phyloP scores from a whole-genome alignment of 768 basidiomycete species.

The Russula earlei region DNA sequence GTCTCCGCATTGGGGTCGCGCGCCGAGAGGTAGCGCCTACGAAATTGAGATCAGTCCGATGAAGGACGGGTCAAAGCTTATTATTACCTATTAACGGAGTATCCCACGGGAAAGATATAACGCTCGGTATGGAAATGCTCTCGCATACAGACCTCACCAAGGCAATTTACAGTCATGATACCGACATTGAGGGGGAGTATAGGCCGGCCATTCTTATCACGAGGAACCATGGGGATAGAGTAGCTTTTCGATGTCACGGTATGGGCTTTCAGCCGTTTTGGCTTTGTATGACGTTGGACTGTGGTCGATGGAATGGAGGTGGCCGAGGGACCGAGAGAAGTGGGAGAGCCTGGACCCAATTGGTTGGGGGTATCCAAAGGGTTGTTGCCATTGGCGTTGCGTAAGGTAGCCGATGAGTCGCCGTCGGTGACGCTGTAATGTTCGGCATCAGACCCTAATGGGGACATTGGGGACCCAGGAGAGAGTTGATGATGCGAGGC shows the following conservation, averaged over 20 bases:
- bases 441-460: slow-evolving; percentile 19
- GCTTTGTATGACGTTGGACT: slow-evolving; percentile 45
- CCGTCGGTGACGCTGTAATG: slow-evolving; percentile 4
- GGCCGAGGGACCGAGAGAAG: slow-evolving; percentile 26
- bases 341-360: slow-evolving; percentile 28
- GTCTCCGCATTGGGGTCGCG: slow-evolving; percentile 55
- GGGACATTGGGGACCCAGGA: slow-evolving; percentile 19
- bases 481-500: slow-evolving; percentile 10
- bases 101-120: slow-evolving; percentile 84
- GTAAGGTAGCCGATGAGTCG: slow-evolving; percentile 7
- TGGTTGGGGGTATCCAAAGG: slow-evolving; percentile 4
- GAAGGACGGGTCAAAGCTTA: slow-evolving; percentile 2
- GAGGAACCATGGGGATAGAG: slow-evolving; percentile 70
- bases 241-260: slow-evolving; percentile 69
- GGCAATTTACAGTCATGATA: slow-evolving; percentile 71
- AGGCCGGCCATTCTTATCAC: slow-evolving; percentile 61
- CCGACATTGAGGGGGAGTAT: slow-evolving; percentile 75
- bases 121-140: slow-evolving; percentile 83
- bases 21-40: slow-evolving; percentile 72
- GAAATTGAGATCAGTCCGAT: slow-evolving; percentile 7
- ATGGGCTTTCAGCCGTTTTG: slow-evolving; percentile 73
- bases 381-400: slow-evolving; percentile 11
- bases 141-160: slow-evolving; percentile 71
- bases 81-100: slow-evolving; percentile 64
- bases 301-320: slow-evolving; percentile 28